Conservation (phyloP, 179 eudicot species). For the Beta macrorhiza region DNA sequence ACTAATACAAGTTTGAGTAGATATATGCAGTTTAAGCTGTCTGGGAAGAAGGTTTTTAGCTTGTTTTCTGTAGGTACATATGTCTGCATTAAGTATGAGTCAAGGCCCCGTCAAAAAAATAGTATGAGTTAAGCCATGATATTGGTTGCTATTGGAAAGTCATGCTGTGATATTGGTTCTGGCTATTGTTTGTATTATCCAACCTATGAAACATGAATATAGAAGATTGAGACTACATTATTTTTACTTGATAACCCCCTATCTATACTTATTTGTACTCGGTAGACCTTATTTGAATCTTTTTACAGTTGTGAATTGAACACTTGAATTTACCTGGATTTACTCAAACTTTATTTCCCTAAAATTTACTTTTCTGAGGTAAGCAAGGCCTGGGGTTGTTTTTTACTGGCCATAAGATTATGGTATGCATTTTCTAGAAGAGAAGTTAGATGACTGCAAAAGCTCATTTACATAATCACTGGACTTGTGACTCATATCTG, state of each 20-base stretch:
- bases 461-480: neutral
- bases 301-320: neutral
- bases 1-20: too few species aligned
- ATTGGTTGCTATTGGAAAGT: too few species aligned
- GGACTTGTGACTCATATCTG: neutral
- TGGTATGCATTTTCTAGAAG: neutral
- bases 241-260: neutral
- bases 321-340: neutral
- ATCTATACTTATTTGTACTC: neutral
- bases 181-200: neutral
- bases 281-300: neutral
- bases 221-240: neutral
- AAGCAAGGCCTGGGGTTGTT: neutral
- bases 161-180: neutral
- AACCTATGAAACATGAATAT: neutral
- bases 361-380: neutral
- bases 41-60: neutral
- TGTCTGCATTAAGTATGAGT: neutral
- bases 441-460: neutral
- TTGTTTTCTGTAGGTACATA: neutral
- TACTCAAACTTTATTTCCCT: neutral
- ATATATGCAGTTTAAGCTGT: too few species aligned
- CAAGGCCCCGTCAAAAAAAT: too few species aligned
- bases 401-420: neutral
- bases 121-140: neutral